These are phyloP conservation scores for Euphorbia lathyris DNA, from an alignment of 345 rosid genomes.

Conservation along the genomic window DNA sequence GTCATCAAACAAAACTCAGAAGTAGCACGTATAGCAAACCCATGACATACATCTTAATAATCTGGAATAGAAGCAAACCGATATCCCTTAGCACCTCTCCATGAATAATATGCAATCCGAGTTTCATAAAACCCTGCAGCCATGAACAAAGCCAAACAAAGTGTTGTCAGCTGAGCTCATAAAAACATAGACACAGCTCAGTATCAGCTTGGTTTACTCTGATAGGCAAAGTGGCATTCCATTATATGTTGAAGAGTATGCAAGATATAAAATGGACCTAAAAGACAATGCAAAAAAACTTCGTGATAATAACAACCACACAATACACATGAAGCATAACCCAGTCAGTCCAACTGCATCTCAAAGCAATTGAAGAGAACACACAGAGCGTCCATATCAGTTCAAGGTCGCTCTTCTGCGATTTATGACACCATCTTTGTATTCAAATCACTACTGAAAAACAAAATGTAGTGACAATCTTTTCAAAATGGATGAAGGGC, in stretches of 20 bases:
- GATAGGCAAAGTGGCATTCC: neutral
- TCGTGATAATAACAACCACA: neutral
- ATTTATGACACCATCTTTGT: neutral
- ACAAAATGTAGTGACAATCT: too few relatives aligned
- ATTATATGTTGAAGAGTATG: neutral
- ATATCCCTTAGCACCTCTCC: conserved; percentile 83
- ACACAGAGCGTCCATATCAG: neutral
- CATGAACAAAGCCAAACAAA: conserved; percentile 4
- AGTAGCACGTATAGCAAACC: neutral
- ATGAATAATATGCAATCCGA: conserved; percentile 81
- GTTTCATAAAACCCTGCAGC: conserved; percentile 82
- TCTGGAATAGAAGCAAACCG: conserved; percentile 78
- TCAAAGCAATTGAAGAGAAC: neutral
- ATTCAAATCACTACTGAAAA: neutral
- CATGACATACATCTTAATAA: conserved; percentile 35
- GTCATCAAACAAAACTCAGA: neutral
- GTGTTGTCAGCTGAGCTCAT: neutral
- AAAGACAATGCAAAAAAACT: neutral
- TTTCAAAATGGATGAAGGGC: neutral
- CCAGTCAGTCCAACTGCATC: neutral
- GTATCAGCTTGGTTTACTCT: neutral
- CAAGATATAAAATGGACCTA: neutral
- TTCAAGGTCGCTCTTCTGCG: neutral
- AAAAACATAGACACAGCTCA: too few relatives aligned
- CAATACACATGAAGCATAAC: neutral